Conservation (phyloP, 768 basidiomycete genomes). For the Rhizopogon salebrosus region DNA sequence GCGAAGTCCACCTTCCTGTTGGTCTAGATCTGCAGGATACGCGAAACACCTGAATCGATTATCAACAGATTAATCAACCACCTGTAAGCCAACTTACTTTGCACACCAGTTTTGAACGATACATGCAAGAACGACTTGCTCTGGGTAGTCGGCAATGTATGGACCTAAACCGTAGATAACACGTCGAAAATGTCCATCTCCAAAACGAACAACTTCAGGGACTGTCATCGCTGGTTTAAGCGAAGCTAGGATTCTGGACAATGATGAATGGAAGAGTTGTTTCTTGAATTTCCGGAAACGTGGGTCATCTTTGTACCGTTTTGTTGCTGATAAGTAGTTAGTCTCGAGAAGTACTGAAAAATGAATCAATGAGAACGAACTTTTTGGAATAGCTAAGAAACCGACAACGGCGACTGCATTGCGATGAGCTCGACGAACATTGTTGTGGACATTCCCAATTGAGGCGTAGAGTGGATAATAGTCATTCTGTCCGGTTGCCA, state of each 20-base stretch:
- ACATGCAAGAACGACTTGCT: conserved; percentile 31
- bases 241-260: conserved; percentile 18
- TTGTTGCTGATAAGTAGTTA: conserved; percentile 10
- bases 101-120: conserved; percentile 33
- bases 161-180: conserved; percentile 31
- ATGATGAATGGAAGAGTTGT: conserved; percentile 27
- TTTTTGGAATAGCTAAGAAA: conserved; percentile 24
- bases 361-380: conserved; percentile 11
- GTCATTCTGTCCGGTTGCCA: conserved; percentile 18
- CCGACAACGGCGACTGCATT: conserved; percentile 11
- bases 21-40: conserved; percentile 18
- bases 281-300: conserved; percentile 23
- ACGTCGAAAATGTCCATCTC: conserved; percentile 25
- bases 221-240: conserved; percentile 22
- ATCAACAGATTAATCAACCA: too few relatives aligned
- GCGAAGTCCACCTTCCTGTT: conserved; percentile 11
- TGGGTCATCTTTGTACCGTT: conserved; percentile 9
- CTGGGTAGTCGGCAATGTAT: conserved; percentile 37
- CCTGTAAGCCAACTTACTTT: conserved; percentile 20
- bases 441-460: conserved; percentile 16
- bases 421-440: conserved; percentile 14
- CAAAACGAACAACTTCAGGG: conserved; percentile 18
- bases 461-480: conserved; percentile 21
- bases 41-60: too few relatives aligned
- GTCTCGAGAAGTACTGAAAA: too few relatives aligned